Evolutionary conservation across 1,284 basidiomycete genomes (phyloP), one percentile per base, ranked within the genome.

Genomic region (Peniophora sp.): DNA sequence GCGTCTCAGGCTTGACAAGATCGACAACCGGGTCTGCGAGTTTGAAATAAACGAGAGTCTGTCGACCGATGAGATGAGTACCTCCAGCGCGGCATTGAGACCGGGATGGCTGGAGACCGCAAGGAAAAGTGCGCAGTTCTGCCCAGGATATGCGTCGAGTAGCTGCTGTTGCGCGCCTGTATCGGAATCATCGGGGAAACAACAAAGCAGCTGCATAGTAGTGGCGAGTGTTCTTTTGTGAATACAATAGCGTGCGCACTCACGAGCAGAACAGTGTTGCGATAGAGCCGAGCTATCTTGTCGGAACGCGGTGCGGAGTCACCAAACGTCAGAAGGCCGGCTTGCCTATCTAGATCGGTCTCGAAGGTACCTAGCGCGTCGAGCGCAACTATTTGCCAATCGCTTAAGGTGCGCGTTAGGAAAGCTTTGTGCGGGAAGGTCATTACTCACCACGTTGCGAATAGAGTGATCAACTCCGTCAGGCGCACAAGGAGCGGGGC

Each of bases 131-230:
- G 16, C 39, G 22, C 34, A 50, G 43, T 19, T 34, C 27, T 3
- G 50, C 25, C 11, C 48, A 39, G 14, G 27, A 32, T 55, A n/a
- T 38, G 36, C 10, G 27, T 34, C 32, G 34, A 47, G 20, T 23
- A 36, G 3, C 50, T 45, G 17, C 32, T 16, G 25, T 22, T 36
- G 27, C 35, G 35, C 24, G 12, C 36, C 24, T 45, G 43, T 14
- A 27, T 71, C 68, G 53, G 71, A 72, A 3, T 70, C 67, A 8
- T 62, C 54, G 11, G 59, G 50, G 63, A 81, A 80, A 54, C 73
- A 75, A 19, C 64, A 63, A 16, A 57, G 73, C n/a, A 70, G 49
- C 70, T 73, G 56, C 14, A 49, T 14, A 8, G 36, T 19, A n/a
- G 10, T 50, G 34, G 16, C 9, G n/a, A 2, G 20, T 10, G 48